These are phyloP conservation scores for Diddensiella transvaalensis DNA, from an alignment of 805 yeast genomes.

Conservation along the genomic window DNA sequence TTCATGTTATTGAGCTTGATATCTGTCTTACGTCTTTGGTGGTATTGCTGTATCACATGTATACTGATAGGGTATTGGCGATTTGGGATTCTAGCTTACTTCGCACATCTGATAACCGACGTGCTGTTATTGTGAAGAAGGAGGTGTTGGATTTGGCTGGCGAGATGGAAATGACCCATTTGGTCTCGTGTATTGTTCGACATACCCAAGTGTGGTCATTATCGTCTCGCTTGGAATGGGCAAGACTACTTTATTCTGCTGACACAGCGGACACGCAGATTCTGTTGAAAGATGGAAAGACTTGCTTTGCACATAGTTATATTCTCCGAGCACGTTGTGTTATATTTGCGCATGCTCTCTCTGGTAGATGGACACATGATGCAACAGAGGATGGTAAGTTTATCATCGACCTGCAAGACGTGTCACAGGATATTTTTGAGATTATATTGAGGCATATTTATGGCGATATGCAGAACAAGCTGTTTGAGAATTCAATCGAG, in stretches of 20 bases:
- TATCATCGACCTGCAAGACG: constrained; percentile 41
- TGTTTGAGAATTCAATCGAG: constrained; percentile 33
- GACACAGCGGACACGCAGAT: constrained; percentile 42
- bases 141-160: constrained; percentile 25
- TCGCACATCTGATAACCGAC: constrained; percentile 9
- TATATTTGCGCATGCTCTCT: constrained; percentile 58
- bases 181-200: constrained; percentile 19
- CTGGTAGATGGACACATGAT: constrained; percentile 48
- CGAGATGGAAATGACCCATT: constrained; percentile 18
- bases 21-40: constrained; percentile 19
- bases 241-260: constrained; percentile 2
- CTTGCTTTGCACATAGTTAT: constrained; percentile 41
- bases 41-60: constrained; percentile 27
- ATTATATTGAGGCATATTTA: constrained; percentile 53
- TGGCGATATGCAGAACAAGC: constrained; percentile 41
- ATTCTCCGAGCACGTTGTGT: constrained; percentile 53
- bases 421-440: constrained; percentile 42
- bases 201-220: constrained; percentile 5
- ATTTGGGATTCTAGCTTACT: constrained; percentile 20
- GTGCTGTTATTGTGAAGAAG: constrained; percentile 21
- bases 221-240: constrained; percentile 9
- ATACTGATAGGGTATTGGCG: constrained; percentile 27
- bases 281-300: constrained; percentile 44
- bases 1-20: background rate
- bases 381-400: constrained; percentile 7